Percentiles rank a stretch among this genome's conserved stretches.
These are phyloP conservation scores for Rasamsonia emersonii DNA, from an alignment of 2,329 filamentous ascomycete genomes.

Conservation along the genomic window DNA sequence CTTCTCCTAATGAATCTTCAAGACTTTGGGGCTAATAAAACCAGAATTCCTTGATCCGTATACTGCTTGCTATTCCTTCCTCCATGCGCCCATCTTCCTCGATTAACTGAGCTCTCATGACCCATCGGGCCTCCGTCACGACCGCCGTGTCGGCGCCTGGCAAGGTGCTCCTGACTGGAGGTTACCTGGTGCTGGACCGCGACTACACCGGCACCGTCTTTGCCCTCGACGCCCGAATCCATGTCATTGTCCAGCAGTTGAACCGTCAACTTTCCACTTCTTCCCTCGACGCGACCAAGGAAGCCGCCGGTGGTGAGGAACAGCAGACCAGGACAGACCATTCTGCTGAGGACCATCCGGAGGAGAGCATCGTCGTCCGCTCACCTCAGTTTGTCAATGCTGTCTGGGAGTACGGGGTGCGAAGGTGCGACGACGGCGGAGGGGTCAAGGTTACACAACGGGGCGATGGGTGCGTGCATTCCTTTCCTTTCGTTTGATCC, in stretches of 20 bases:
- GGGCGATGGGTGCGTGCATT: conserved; percentile 24
- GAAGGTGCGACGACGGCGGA: conserved; percentile 59
- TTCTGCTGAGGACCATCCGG: conserved; percentile 46
- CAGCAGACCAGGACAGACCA: conserved; percentile 29
- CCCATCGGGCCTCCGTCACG: conserved; percentile 8
- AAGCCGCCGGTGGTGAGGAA: conserved; percentile 9
- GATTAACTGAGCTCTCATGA: conserved; percentile 2
- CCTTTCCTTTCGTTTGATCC: not conserved
- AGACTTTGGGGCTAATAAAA: too few relatives aligned
- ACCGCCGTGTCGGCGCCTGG: conserved; percentile 79
- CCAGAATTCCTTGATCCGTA: too few relatives aligned
- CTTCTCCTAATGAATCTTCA: too few relatives aligned
- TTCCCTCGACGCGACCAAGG: conserved; percentile 6
- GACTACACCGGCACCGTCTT: conserved; percentile 68
- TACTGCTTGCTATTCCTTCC: too few relatives aligned
- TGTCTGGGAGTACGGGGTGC: conserved; percentile 79
- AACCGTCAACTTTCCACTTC: conserved; percentile 21
- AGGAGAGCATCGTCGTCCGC: conserved; percentile 69
- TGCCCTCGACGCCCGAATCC: conserved; percentile 56
- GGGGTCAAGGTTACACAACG: conserved; percentile 71
- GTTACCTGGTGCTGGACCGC: conserved; percentile 88
- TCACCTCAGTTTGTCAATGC: conserved; percentile 88
- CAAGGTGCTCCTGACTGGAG: conserved; percentile 90
- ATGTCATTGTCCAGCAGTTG: conserved; percentile 50
- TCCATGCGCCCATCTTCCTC: not conserved